Percentiles rank a stretch among this genome's conserved stretches.
Evolutionary conservation across 805 yeast species (phyloP).

Genomic region (Alloascoidea africana): DNA sequence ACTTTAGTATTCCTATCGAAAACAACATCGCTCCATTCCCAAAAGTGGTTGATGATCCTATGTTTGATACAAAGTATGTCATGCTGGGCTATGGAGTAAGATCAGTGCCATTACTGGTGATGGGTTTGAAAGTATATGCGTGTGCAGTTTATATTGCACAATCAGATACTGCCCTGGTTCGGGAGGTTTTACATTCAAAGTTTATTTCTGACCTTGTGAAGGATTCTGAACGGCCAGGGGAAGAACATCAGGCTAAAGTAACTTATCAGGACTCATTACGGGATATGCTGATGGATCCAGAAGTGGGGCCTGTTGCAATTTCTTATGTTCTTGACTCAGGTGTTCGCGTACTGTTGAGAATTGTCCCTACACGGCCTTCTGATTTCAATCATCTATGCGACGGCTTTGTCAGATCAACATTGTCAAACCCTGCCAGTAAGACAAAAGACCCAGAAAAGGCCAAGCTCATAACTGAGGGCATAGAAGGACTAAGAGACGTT

Average conservation of each 20-base stretch:
- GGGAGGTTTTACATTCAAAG: constrained; percentile 20
- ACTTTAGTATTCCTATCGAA: no score
- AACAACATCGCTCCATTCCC: background rate
- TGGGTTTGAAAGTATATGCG: constrained; percentile 83
- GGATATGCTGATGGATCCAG: constrained; percentile 33
- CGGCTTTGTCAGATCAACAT: constrained; percentile 70
- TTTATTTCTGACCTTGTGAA: constrained; percentile 22
- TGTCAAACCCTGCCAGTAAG: constrained; percentile 49
- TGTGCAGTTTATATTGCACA: constrained; percentile 66
- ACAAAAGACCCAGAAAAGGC: constrained; percentile 20
- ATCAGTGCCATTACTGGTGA: constrained; percentile 63
- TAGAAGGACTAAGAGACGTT: constrained; percentile 46
- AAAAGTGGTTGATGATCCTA: background rate
- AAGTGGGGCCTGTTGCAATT: constrained; percentile 35
- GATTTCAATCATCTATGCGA: constrained; percentile 84
- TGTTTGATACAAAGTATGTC: constrained; percentile 22
- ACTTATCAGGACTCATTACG: constrained; percentile 25
- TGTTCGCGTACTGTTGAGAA: constrained; percentile 52
- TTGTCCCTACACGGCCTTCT: constrained; percentile 80
- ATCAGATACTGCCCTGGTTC: constrained; percentile 31
- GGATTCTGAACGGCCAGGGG: no score
- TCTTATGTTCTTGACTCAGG: constrained; percentile 41
- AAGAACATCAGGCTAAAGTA: no score
- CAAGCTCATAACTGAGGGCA: constrained; percentile 37
- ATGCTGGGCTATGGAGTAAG: constrained; percentile 73